Percentiles rank a stretch among this genome's conserved stretches.
These are phyloP conservation scores for Tinospora cordifolia DNA, from an alignment of 164 flowering plant genomes.

Conservation along the genomic window DNA sequence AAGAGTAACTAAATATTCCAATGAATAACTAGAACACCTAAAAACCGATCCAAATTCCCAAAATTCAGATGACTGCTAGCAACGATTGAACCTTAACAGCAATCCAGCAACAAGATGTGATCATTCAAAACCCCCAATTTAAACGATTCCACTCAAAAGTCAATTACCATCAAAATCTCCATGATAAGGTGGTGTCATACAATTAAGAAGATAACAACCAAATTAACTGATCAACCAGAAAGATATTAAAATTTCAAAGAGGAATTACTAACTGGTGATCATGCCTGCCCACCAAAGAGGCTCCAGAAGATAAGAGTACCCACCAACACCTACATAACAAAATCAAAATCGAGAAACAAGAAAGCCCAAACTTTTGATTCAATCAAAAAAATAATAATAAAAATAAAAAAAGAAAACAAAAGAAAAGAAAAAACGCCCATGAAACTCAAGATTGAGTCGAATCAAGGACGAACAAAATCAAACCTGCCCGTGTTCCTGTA, in stretches of 20 bases:
- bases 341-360: slow-evolving; percentile 11
- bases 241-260: too few species aligned
- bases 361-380: too few species aligned
- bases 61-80: not conserved
- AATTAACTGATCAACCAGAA: too few species aligned
- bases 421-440: not conserved
- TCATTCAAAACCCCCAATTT: not conserved
- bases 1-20: not conserved
- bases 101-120: not conserved
- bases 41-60: not conserved
- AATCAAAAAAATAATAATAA: not conserved
- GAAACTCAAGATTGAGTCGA: not conserved
- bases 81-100: not conserved
- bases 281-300: slow-evolving; percentile 91
- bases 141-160: not conserved
- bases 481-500: slow-evolving; percentile 79
- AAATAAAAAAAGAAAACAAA: slow-evolving; percentile 8
- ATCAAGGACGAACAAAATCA: slow-evolving; percentile 1
- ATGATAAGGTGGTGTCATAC: too few species aligned
- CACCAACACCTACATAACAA: slow-evolving; percentile 55
- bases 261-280: slow-evolving; percentile 55
- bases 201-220: too few species aligned
- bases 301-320: slow-evolving; percentile 63
- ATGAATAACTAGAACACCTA: not conserved
- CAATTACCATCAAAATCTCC: not conserved